These are phyloP conservation scores for Astragalus glycyphyllos DNA, from an alignment of 306 rosid species.

Conservation along the genomic window DNA sequence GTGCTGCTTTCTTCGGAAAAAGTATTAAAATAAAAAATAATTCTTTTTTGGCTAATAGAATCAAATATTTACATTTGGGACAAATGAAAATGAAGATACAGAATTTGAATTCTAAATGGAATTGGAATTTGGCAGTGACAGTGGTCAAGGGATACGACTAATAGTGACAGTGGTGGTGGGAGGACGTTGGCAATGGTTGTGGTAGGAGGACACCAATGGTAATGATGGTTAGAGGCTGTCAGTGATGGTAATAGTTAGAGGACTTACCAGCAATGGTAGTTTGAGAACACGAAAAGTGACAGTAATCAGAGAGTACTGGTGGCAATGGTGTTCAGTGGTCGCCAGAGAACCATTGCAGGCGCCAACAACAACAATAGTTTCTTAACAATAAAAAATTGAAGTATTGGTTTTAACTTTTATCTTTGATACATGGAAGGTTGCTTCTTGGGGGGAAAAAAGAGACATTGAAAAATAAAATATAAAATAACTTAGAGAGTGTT, in stretches of 20 bases:
- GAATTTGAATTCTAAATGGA: not conserved
- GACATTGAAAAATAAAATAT: too few relatives aligned
- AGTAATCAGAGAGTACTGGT: not conserved
- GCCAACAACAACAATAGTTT: not conserved
- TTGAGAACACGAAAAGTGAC: not conserved
- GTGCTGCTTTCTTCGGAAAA: not conserved
- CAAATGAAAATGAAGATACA: not conserved
- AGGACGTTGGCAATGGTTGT: not conserved
- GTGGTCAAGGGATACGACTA: too few relatives aligned
- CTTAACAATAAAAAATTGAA: not conserved
- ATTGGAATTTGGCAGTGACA: not conserved
- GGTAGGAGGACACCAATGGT: not conserved
- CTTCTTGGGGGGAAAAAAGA: too few relatives aligned
- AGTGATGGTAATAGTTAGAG: not conserved
- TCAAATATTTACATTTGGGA: not conserved
- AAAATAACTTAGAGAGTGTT: too few relatives aligned
- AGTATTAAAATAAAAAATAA: not conserved
- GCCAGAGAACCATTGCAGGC: not conserved
- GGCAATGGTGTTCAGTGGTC: not conserved
- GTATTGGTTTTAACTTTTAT: not conserved
- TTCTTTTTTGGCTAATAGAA: not conserved
- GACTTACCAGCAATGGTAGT: not conserved
- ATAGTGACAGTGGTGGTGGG: not conserved
- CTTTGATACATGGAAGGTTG: slow-evolving; percentile 5
- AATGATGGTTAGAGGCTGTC: not conserved